Evolutionary conservation across 2,329 filamentous ascomycete genomes (phyloP), one percentile per base, ranked within the genome.

Genomic region (Exophiala sp.): DNA sequence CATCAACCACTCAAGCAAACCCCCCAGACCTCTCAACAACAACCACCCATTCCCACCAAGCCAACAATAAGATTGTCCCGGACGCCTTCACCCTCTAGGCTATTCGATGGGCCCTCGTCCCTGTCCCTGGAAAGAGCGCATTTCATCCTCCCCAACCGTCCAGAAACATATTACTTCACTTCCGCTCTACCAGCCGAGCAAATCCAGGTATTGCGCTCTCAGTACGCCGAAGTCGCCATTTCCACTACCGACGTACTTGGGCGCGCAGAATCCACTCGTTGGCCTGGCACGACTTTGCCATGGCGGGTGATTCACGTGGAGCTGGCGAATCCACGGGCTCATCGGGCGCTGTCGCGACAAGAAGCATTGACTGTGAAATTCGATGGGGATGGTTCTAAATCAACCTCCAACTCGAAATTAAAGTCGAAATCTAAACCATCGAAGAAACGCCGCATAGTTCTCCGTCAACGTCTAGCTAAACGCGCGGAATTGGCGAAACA

Each of bases 391-490:
- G 29, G 13, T 9, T 13, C 16, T 21, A 18, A n/a, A 21, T 38
- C 41, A 21, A n/a, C n/a, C n/a, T n/a, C n/a, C n/a, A 14, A 19
- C 16, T 37, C 21, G 8, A 19, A 14, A 21, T 40, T 13, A 14
- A 32, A 16, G 6, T 13, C 40, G 27, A 30, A 24, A n/a, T n/a
- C 34, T 2, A 43, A 53, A 30, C 58, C 58, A 7, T 55, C 50
- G 3, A 60, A 60, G 51, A 59, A 56, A 44, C 47, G 57, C 3
- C 57, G 58, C 10, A 56, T 58, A 16, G 37, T 55, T 13, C 39
- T 55, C 34, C 56, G 56, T 21, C 48, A 46, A 2, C 53, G 53
- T 2, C 48, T 53, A 11, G 45, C 46, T 19, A 44, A 50, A 14
- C 43, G 49, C 6, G 41, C 35, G 8, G 42, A 53, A 34, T 34